Evolutionary conservation across 2,329 filamentous ascomycete species (phyloP), one percentile per base, ranked within the genome.

Genomic region (Diaporthe citrichinensis): DNA sequence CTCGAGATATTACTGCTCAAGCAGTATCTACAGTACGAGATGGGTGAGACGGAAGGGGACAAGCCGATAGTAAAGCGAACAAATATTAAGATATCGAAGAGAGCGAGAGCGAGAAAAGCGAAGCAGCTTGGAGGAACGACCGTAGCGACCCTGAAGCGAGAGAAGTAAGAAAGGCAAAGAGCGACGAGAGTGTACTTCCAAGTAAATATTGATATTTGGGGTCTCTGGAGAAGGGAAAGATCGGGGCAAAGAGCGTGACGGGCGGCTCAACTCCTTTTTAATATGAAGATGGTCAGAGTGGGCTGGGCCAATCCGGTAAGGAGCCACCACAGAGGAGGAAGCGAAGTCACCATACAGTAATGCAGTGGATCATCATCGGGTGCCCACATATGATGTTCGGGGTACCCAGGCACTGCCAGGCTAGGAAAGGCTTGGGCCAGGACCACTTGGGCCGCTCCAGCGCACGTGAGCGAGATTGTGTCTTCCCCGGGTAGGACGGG

Each of bases 221-320:
- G 41, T 58, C 73, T 71, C 73, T 74, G 44, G 44, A 59, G 62
- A 53, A 28, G 41, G 25, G 49, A 28, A 25, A 71, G 49, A 34
- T 46, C 34, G 58, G 59, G 39, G n/a, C 51, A 57, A 12, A 57
- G 67, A 75, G 44, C 69, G 72, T 62, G n/a, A 72, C 44, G 61
- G 69, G 41, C 62, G 23, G 46, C 53, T 71, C 58, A 74, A 73
- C 75, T 76, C 75, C 75, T 76, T 76, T 76, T 76, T 75, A 75
- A 58, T 75, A 67, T 75, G 59, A 72, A 71, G 71, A 76, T 69
- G 46, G 58, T 39, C 73, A 49, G 55, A 75, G 68, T 57, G 61
- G 73, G 62, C 61, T 67, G 75, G 39, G 61, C 49, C 68, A 68
- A 51, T 75, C 62, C 62, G 44, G 71, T 51, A n/a, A 58, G 71